Evolutionary conservation across 2,329 filamentous ascomycete genomes (phyloP).

Genomic region (Incumbomyces delicatus): DNA sequence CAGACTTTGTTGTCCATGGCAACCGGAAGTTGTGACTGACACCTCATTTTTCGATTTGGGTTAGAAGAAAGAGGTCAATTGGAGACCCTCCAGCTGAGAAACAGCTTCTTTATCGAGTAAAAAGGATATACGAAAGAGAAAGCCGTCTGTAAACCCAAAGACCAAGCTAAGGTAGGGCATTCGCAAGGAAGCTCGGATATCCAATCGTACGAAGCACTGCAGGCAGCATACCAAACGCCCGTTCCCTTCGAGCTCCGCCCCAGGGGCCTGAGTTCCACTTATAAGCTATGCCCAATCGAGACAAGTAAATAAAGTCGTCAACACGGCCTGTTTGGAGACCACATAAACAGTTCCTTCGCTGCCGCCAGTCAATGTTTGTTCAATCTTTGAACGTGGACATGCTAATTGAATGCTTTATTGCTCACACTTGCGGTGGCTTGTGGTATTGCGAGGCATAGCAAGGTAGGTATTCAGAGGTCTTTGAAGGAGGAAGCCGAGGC

Average conservation of each 20-base stretch:
- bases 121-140: background rate
- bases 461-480: too few species aligned
- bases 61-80: background rate
- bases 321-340: background rate
- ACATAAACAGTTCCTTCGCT: background rate
- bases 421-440: too few species aligned
- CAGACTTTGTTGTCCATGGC: background rate
- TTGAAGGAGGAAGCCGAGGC: too few species aligned
- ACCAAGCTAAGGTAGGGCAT: background rate
- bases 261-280: background rate
- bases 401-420: too few species aligned
- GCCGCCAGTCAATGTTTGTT: background rate
- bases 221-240: constrained; percentile 1
- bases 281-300: background rate
- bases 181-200: constrained; percentile 1
- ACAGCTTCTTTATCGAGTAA: too few species aligned
- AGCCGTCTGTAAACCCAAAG: background rate
- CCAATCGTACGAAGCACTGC: constrained; percentile 1
- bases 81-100: too few species aligned
- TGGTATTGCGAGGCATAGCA: too few species aligned
- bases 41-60: background rate
- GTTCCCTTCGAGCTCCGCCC: background rate
- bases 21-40: background rate
- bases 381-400: too few species aligned
- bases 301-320: constrained; percentile 3